Percentiles rank a stretch among this genome's conserved stretches.
These are phyloP conservation scores for Isatis tinctoria DNA, from an alignment of 345 rosid genomes.

Conservation along the genomic window DNA sequence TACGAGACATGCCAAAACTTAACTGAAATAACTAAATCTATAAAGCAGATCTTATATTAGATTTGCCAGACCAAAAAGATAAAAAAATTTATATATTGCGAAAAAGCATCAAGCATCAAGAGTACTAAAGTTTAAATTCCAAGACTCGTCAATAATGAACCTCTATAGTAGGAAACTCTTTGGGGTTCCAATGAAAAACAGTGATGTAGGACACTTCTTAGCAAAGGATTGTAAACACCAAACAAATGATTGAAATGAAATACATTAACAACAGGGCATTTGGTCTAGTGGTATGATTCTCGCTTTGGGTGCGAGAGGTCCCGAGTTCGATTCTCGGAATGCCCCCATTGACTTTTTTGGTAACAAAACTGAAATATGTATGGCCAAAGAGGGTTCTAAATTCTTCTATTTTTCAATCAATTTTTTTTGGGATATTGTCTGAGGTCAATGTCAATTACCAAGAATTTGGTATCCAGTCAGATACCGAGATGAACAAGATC, in stretches of 20 bases:
- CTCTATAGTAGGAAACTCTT: no score
- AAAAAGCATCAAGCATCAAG: neutral
- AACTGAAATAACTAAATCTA: neutral
- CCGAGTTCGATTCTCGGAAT: conserved; percentile 68
- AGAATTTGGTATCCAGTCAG: no score
- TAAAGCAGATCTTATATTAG: neutral
- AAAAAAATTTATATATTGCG: no score
- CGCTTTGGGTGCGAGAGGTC: conserved; percentile 89
- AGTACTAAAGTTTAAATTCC: neutral
- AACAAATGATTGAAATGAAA: neutral
- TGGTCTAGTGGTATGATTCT: conserved; percentile 92
- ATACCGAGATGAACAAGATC: no score
- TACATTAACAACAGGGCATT: conserved; percentile 36
- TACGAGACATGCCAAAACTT: neutral
- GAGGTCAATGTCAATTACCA: no score
- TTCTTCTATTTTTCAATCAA: no score
- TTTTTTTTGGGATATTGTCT: no score
- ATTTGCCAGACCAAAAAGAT: neutral
- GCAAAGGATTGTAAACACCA: neutral
- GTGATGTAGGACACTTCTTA: neutral
- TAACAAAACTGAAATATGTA: no score
- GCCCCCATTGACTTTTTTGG: conserved; percentile 33
- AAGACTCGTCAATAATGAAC: no score
- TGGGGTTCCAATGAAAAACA: no score
- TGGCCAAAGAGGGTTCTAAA: no score